Evolutionary conservation across 768 basidiomycete genomes (phyloP).

Genomic region (Brasilioporus rufonigricans): DNA sequence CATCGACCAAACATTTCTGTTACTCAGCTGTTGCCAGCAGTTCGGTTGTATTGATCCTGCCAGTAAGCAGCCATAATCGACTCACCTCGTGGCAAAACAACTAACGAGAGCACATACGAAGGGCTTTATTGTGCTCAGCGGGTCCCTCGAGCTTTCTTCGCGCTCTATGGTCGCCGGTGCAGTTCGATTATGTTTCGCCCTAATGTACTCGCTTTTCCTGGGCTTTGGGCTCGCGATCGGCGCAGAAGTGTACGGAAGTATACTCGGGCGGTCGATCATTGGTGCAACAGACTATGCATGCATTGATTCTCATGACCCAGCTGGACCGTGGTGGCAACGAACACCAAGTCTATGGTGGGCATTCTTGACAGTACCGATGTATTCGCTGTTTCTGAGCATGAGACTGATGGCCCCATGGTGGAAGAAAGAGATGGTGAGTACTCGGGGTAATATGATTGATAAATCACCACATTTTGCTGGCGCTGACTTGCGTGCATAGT

Average conservation of each 20-base stretch:
- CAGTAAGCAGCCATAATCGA: slow-evolving; percentile 40
- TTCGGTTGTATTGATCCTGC: slow-evolving; percentile 77
- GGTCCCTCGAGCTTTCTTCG: slow-evolving; percentile 75
- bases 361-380: slow-evolving; percentile 71
- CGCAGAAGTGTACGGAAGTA: slow-evolving; percentile 59
- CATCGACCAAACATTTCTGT: slow-evolving; percentile 67
- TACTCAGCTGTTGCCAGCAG: slow-evolving; percentile 78
- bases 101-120: slow-evolving; percentile 14
- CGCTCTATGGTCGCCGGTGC: slow-evolving; percentile 83
- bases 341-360: slow-evolving; percentile 76
- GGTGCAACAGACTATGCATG: slow-evolving; percentile 64
- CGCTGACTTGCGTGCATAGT: slow-evolving; percentile 22
- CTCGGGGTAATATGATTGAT: neutral
- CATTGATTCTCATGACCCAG: slow-evolving; percentile 47
- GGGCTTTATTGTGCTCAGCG: slow-evolving; percentile 70
- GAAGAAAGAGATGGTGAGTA: slow-evolving; percentile 52
- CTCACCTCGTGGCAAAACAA: neutral
- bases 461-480: neutral
- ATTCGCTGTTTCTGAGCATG: slow-evolving; percentile 62
- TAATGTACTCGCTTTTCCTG: slow-evolving; percentile 75
- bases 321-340: slow-evolving; percentile 69
- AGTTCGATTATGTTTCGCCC: slow-evolving; percentile 75
- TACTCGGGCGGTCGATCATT: slow-evolving; percentile 45
- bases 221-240: slow-evolving; percentile 85
- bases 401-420: slow-evolving; percentile 61